phyloP scores from a whole-genome alignment of 768 basidiomycete species.

The Steccherinum ochraceum region DNA sequence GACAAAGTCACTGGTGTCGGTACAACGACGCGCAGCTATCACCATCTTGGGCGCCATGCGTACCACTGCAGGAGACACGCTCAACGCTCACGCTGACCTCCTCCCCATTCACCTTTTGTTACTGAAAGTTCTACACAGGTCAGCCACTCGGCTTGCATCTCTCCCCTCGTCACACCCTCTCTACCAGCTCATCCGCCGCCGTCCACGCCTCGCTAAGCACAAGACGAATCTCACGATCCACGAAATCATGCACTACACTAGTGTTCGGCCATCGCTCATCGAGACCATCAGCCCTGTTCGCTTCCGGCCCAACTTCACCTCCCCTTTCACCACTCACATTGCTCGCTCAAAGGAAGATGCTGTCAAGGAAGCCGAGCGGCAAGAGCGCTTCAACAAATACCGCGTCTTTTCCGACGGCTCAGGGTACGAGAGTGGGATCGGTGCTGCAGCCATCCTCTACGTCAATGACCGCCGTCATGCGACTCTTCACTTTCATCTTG shows the following conservation, averaged over 20 bases:
- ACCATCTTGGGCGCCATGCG: constrained; percentile 18
- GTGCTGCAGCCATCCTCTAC: constrained; percentile 24
- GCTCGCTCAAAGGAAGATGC: constrained; percentile 6
- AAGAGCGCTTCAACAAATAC: background rate
- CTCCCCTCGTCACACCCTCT: constrained; percentile 18
- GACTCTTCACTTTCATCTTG: constrained; percentile 16
- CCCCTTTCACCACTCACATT: background rate
- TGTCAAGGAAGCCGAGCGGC: background rate
- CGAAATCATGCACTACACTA: constrained; percentile 12
- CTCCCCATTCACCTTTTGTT: constrained; percentile 14
- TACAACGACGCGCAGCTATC: constrained; percentile 18
- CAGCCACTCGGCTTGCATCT: constrained; percentile 13
- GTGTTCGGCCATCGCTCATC: constrained; percentile 6
- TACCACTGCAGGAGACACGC: constrained; percentile 16
- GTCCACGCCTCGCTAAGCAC: background rate
- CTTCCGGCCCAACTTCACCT: constrained; percentile 7
- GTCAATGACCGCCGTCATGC: background rate
- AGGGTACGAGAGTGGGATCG: constrained; percentile 19
- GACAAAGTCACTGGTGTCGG: constrained; percentile 7
- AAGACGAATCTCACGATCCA: constrained; percentile 12
- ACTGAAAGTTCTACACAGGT: constrained; percentile 8
- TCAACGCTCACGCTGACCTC: constrained; percentile 15
- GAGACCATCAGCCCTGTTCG: constrained; percentile 15
- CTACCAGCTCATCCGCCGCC: constrained; percentile 2
- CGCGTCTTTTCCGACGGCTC: constrained; percentile 26